Evolutionary conservation across 1,284 basidiomycete genomes (phyloP).

Genomic region (Fomitopsis betulina): DNA sequence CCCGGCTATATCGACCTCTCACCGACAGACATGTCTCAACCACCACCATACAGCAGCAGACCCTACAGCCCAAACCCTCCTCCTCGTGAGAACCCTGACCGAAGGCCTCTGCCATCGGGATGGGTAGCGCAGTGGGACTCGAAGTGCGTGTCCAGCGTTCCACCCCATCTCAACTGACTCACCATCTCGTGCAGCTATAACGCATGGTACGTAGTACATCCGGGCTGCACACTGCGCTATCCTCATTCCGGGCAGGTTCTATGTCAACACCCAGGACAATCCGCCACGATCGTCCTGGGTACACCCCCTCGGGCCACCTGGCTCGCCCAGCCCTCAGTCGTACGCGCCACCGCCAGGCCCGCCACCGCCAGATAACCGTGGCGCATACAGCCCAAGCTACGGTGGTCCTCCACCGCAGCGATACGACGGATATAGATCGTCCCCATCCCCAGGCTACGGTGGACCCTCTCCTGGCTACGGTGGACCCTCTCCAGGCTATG

Average conservation of each 20-base stretch:
- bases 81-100: constrained; percentile 50
- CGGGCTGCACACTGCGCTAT: background rate
- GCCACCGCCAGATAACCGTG: constrained; percentile 32
- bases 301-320: constrained; percentile 53
- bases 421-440: constrained; percentile 14
- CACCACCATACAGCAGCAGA: constrained; percentile 35
- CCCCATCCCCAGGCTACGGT: constrained; percentile 1
- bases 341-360: constrained; percentile 42
- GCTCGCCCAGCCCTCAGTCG: constrained; percentile 30
- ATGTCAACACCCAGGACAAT: constrained; percentile 55
- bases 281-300: constrained; percentile 65
- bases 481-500: constrained; percentile 23
- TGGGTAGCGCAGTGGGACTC: constrained; percentile 67
- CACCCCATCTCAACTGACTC: background rate
- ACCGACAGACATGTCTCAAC: constrained; percentile 34
- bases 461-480: constrained; percentile 22
- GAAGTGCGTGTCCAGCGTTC: constrained; percentile 42
- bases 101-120: constrained; percentile 58
- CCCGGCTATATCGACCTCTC: constrained; percentile 6
- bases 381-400: constrained; percentile 19
- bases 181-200: constrained; percentile 44
- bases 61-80: constrained; percentile 5
- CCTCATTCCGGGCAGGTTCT: constrained; percentile 47
- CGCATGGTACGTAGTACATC: constrained; percentile 47
- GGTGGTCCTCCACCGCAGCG: constrained; percentile 20